Evolutionary conservation across 139 green algal genomes (phyloP).

Genomic region (Trebouxia sp.): DNA sequence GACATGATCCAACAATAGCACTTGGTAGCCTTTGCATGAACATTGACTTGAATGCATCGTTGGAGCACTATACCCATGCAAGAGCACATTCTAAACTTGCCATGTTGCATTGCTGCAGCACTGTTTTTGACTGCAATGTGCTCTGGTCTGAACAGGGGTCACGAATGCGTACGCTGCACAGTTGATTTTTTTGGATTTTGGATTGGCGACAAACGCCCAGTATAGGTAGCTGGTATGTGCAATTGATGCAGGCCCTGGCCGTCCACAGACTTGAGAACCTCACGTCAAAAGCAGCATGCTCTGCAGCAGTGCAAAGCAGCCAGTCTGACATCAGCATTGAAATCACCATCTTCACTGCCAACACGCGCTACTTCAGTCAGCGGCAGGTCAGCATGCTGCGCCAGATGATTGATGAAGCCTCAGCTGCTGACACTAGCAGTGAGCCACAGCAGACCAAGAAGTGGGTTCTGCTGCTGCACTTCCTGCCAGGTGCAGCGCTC

Average conservation of each 20-base stretch:
- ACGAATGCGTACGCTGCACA: too few species aligned
- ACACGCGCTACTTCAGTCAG: neutral
- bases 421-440: neutral
- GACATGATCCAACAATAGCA: too few species aligned
- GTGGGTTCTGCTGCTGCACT: conserved; percentile 10
- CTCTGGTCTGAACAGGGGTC: too few species aligned
- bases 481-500: neutral
- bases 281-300: neutral
- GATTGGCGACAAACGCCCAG: too few species aligned
- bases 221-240: neutral
- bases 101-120: too few species aligned
- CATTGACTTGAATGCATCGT: too few species aligned
- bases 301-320: neutral
- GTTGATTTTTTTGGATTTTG: too few species aligned
- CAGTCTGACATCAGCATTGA: neutral
- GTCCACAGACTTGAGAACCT: neutral
- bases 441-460: neutral
- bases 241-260: neutral
- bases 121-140: too few species aligned
- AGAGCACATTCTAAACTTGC: too few species aligned
- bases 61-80: too few species aligned
- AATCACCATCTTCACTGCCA: neutral
- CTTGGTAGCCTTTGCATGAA: too few species aligned
- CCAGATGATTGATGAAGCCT: conserved; percentile 11
- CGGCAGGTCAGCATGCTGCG: conserved; percentile 13